Evolutionary conservation across 805 yeast genomes (phyloP).

Genomic region (Clavispora fructus): DNA sequence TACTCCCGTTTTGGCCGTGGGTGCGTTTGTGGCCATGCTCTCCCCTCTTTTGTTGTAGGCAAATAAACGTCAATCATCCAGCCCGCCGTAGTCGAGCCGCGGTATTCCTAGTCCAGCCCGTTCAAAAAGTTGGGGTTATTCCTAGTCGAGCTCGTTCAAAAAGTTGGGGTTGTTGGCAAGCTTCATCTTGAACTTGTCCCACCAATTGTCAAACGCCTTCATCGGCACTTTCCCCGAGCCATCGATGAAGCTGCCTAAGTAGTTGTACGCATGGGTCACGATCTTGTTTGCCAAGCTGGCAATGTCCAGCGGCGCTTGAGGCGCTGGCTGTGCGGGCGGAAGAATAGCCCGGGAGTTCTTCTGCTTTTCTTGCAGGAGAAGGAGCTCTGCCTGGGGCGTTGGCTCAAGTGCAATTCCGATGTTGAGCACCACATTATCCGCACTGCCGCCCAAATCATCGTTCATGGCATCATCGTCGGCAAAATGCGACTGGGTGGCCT

Average conservation of each 20-base stretch:
- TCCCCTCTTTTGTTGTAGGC: slow-evolving; percentile 3
- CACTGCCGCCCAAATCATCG: slow-evolving; percentile 18
- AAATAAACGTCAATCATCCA: not conserved
- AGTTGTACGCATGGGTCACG: slow-evolving; percentile 89
- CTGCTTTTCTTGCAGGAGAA: slow-evolving; percentile 41
- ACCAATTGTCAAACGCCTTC: slow-evolving; percentile 87
- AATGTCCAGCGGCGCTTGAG: slow-evolving; percentile 20
- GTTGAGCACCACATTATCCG: slow-evolving; percentile 17
- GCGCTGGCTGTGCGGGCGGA: slow-evolving; percentile 18
- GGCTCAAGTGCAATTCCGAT: slow-evolving; percentile 94
- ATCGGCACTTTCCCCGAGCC: slow-evolving; percentile 76
- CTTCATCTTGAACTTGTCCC: slow-evolving; percentile 81
- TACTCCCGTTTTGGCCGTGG: slow-evolving; percentile 1
- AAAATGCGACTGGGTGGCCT: slow-evolving; percentile 11
- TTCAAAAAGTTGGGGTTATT: slow-evolving; percentile 73
- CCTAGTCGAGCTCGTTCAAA: slow-evolving; percentile 40
- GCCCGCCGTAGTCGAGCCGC: no score
- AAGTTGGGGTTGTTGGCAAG: slow-evolving; percentile 79
- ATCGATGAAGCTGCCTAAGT: slow-evolving; percentile 81
- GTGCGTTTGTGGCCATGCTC: slow-evolving; percentile 2
- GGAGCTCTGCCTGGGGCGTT: slow-evolving; percentile 55
- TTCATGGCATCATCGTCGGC: slow-evolving; percentile 31
- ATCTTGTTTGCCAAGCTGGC: slow-evolving; percentile 78
- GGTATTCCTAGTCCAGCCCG: slow-evolving; percentile 6
- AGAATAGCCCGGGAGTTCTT: slow-evolving; percentile 16